Percentiles rank a stretch among this genome's conserved stretches.
Evolutionary conservation across 1,284 basidiomycete species (phyloP).

Genomic region (Trichosporon asahii): DNA sequence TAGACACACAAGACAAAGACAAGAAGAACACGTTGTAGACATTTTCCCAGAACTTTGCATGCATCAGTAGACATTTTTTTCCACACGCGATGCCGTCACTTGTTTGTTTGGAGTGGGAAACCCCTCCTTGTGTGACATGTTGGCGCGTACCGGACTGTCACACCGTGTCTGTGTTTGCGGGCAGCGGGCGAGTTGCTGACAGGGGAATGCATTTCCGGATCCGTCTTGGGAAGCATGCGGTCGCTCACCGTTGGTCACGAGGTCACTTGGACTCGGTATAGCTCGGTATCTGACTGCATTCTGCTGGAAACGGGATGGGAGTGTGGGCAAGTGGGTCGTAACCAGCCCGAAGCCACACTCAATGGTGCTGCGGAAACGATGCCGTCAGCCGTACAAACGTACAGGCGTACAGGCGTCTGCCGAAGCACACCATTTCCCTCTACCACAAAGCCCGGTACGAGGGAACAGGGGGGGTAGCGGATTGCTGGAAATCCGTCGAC

Average conservation of each 20-base stretch:
- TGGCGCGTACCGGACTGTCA: background rate
- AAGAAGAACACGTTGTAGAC: background rate
- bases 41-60: no score
- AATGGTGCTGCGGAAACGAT: background rate
- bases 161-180: background rate
- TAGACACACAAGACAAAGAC: background rate
- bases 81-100: background rate
- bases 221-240: background rate
- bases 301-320: no score
- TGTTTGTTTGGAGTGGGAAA: background rate
- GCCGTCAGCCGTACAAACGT: background rate
- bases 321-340: background rate
- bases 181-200: background rate
- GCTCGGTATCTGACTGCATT: background rate
- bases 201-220: background rate
- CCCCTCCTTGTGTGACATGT: background rate
- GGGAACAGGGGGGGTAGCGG: no score
- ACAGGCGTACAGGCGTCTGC: background rate
- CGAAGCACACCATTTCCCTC: background rate
- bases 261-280: background rate
- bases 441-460: no score
- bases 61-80: background rate
- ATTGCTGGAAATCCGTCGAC: background rate
- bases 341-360: no score
- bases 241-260: background rate